A percentile compares a stretch with the other conserved stretches of the same genome.
Evolutionary conservation across 2,329 filamentous ascomycete genomes (phyloP).

Genomic region (Cercospora citrullina): DNA sequence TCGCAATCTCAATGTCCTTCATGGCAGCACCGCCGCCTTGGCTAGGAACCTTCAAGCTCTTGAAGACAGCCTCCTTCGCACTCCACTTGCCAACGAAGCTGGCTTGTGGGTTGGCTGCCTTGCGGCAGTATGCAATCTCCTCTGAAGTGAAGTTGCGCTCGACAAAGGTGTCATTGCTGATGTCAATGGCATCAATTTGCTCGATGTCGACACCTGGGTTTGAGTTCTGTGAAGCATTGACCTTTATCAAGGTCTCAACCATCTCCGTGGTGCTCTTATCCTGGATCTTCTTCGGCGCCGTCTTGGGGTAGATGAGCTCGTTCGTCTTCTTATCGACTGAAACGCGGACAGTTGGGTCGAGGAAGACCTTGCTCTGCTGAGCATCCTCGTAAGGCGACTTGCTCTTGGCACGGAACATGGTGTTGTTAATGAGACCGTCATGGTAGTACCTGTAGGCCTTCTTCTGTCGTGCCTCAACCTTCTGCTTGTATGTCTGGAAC

Average conservation of each 20-base stretch:
- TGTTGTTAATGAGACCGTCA: constrained; percentile 97
- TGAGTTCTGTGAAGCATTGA: constrained; percentile 58
- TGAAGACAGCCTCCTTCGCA: constrained; percentile 98
- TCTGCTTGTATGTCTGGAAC: constrained; percentile 78
- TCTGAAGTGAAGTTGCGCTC: constrained; percentile 87
- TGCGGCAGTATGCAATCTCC: constrained; percentile 84
- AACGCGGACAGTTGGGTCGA: constrained; percentile 91
- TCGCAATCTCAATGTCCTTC: constrained; percentile 91
- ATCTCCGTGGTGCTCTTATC: constrained; percentile 70
- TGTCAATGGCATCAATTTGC: constrained; percentile 81
- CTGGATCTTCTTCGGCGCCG: constrained; percentile 65
- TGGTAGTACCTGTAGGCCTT: constrained; percentile 99
- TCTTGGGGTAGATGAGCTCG: constrained; percentile 69
- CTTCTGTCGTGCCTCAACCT: constrained; percentile 93
- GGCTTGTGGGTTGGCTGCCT: constrained; percentile 75
- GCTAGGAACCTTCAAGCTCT: constrained; percentile 84
- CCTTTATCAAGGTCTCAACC: constrained; percentile 72
- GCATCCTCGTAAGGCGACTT: constrained; percentile 87
- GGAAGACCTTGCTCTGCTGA: constrained; percentile 81
- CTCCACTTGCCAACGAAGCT: constrained; percentile 96
- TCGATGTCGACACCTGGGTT: constrained; percentile 95
- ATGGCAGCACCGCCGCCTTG: constrained; percentile 85
- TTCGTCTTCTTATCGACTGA: constrained; percentile 81
- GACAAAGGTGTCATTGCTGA: constrained; percentile 90
- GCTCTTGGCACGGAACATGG: constrained; percentile 92